Percentiles rank a stretch among this genome's conserved stretches.
phyloP scores from a whole-genome alignment of 1,284 basidiomycete species.

The Cerioporus squamosus region DNA sequence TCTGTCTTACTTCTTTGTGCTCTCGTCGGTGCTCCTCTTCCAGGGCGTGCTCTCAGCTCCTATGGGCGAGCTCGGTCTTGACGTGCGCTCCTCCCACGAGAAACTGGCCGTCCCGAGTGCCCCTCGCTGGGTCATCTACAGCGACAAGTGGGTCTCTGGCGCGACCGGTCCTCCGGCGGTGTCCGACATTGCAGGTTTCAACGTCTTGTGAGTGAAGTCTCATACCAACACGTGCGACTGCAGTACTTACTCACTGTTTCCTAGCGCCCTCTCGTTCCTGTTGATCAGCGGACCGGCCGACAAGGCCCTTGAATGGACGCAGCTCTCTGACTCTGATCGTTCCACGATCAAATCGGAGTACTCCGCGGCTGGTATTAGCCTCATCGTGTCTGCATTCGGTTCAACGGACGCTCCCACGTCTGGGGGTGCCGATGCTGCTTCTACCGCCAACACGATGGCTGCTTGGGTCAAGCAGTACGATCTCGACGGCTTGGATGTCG shows the following conservation, averaged over 20 bases:
- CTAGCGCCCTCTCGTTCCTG: slow-evolving; percentile 48
- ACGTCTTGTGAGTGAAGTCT: slow-evolving; percentile 44
- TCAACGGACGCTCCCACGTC: slow-evolving; percentile 55
- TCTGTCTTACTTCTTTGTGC: slow-evolving; percentile 17
- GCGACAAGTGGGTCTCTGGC: slow-evolving; percentile 44
- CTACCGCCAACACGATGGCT: slow-evolving; percentile 50
- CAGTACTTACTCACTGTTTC: not conserved
- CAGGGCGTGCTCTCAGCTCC: slow-evolving; percentile 18
- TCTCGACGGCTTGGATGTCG: slow-evolving; percentile 61
- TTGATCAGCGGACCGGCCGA: slow-evolving; percentile 47
- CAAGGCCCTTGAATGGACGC: slow-evolving; percentile 47
- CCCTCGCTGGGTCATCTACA: slow-evolving; percentile 50
- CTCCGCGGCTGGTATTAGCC: slow-evolving; percentile 48
- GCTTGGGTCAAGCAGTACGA: slow-evolving; percentile 52
- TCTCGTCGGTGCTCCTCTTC: slow-evolving; percentile 21
- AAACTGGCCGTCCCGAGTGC: slow-evolving; percentile 28
- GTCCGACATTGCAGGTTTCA: slow-evolving; percentile 47
- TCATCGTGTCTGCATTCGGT: slow-evolving; percentile 55
- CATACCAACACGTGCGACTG: too few relatives aligned
- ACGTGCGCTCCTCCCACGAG: slow-evolving; percentile 4
- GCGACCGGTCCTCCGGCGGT: slow-evolving; percentile 41
- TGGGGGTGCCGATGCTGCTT: slow-evolving; percentile 41
- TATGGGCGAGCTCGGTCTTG: slow-evolving; percentile 12
- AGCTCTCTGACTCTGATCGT: slow-evolving; percentile 39
- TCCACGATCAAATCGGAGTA: slow-evolving; percentile 45